Conservation (phyloP, 73 alveolate genomes). For the Uronychia binucleata region DNA sequence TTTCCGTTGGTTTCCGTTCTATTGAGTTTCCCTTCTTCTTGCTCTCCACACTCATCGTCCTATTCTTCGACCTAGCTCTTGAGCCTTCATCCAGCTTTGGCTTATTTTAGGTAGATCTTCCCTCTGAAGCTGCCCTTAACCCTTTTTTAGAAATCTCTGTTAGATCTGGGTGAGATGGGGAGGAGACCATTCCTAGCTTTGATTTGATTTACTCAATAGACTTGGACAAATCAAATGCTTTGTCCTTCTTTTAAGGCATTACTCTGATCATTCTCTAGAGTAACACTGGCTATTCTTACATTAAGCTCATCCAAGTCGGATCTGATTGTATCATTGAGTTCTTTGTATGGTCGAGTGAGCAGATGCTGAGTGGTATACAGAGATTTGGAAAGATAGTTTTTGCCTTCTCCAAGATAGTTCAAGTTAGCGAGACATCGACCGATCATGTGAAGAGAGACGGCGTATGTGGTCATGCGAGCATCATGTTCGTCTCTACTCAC, state of each 20-base stretch:
- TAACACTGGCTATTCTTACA: too few species aligned
- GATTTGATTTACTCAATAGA: not conserved
- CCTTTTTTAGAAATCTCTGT: not conserved
- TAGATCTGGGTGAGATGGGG: not conserved
- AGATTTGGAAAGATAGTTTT: conserved; percentile 27
- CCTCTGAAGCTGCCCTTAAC: too few species aligned
- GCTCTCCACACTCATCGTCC: too few species aligned
- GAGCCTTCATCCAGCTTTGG: too few species aligned
- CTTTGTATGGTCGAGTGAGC: conserved; percentile 4
- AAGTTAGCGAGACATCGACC: conserved; percentile 36
- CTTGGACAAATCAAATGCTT: not conserved
- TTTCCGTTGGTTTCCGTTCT: too few species aligned
- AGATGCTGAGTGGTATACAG: conserved; percentile 23
- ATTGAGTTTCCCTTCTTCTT: too few species aligned
- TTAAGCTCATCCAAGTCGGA: conserved; percentile 6
- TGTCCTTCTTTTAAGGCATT: conserved; percentile 6
- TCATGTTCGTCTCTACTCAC: conserved; percentile 20
- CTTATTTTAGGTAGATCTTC: too few species aligned
- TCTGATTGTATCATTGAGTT: conserved; percentile 16
- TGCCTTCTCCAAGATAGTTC: conserved; percentile 44
- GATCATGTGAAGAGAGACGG: conserved; percentile 45
- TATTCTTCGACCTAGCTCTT: too few species aligned
- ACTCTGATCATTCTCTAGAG: conserved; percentile 11
- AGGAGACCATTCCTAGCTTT: not conserved
- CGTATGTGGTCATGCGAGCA: conserved; percentile 34